Conservation (phyloP, 805 yeast species). For the Maudiozyma barnettii region DNA sequence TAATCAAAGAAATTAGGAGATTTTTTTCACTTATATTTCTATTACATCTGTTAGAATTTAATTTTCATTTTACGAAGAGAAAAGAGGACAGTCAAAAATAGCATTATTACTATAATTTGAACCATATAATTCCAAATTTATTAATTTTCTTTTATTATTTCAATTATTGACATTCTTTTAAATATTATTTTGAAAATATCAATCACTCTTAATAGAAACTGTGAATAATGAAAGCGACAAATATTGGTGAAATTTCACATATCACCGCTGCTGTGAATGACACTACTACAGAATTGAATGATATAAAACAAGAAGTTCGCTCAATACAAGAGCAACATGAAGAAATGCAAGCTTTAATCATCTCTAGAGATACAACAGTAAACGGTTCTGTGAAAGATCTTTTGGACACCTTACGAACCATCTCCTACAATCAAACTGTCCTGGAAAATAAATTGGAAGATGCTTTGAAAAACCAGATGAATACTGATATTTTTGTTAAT, state of each 20-base stretch:
- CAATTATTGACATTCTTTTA: too few relatives aligned
- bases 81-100: too few relatives aligned
- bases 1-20: too few relatives aligned
- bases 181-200: too few relatives aligned
- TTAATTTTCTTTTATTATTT: too few relatives aligned
- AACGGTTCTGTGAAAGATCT: conserved; percentile 18
- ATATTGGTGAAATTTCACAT: background rate
- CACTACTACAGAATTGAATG: background rate
- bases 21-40: too few relatives aligned
- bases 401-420: conserved; percentile 20
- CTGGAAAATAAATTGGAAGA: conserved; percentile 30
- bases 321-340: conserved; percentile 9
- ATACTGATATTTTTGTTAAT: conserved; percentile 28
- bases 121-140: too few relatives aligned
- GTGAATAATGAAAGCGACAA: too few relatives aligned
- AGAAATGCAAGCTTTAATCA: conserved; percentile 12
- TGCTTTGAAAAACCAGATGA: conserved; percentile 27
- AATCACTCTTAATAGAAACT: too few relatives aligned
- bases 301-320: background rate
- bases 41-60: too few relatives aligned
- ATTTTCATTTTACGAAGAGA: too few relatives aligned
- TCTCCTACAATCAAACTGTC: conserved; percentile 28
- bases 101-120: too few relatives aligned
- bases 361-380: conserved; percentile 11
- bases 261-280: background rate